A percentile compares a stretch with the other conserved stretches of the same genome.
Conservation (phyloP, 2,329 filamentous ascomycete genomes). For the Talaromyces pinophilus region DNA sequence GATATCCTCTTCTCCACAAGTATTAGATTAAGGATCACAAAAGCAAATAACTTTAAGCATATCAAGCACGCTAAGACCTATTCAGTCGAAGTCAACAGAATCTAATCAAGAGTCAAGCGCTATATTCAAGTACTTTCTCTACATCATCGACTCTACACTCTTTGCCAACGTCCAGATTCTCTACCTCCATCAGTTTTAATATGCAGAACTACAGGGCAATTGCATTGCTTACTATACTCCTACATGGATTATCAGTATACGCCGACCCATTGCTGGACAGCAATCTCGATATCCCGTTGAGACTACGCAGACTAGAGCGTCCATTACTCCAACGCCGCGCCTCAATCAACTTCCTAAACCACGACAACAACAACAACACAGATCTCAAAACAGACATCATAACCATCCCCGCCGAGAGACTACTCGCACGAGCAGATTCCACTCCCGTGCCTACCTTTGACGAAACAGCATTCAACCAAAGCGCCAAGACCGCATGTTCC, state of each 20-base stretch:
- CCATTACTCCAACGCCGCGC: not conserved
- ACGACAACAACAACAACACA: constrained; percentile 3
- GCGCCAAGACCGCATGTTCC: constrained; percentile 61
- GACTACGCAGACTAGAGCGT: constrained; percentile 2
- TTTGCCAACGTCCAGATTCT: not conserved
- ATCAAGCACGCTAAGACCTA: not conserved
- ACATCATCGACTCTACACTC: not conserved
- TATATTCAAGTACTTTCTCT: not conserved
- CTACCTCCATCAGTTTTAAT: not conserved
- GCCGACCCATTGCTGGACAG: constrained; percentile 6
- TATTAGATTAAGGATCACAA: constrained; percentile 6
- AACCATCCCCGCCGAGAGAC: not conserved
- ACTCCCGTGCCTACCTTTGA: constrained; percentile 24
- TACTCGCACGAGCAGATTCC: not conserved
- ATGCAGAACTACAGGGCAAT: constrained; percentile 14
- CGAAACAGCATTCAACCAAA: constrained; percentile 31
- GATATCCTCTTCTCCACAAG: not conserved
- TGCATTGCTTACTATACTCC: not conserved
- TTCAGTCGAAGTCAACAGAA: not conserved
- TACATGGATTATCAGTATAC: constrained; percentile 14
- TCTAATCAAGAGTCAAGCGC: not conserved
- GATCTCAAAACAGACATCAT: not conserved
- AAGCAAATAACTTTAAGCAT: not conserved
- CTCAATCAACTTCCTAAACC: not conserved
- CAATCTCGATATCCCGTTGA: constrained; percentile 14